These are phyloP conservation scores for Macadamia tetraphylla DNA, from an alignment of 164 flowering plant species.

Conservation along the genomic window DNA sequence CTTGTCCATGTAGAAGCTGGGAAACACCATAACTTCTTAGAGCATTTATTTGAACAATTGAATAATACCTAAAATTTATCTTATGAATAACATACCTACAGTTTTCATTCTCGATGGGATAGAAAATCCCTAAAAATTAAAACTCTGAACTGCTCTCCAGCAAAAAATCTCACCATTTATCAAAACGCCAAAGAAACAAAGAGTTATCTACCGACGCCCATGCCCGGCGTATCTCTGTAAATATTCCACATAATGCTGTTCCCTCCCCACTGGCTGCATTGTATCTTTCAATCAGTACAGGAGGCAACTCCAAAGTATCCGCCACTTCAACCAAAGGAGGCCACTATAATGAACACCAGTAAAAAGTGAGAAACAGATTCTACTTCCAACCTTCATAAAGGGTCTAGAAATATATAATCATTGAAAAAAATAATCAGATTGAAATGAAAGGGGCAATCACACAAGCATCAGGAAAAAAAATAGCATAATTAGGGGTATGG, in stretches of 20 bases:
- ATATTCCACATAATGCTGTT: slow-evolving; percentile 93
- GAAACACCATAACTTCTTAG: too few relatives aligned
- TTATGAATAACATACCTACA: neutral
- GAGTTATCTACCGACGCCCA: slow-evolving; percentile 99
- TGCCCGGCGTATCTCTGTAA: slow-evolving; percentile 95
- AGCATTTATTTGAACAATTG: too few relatives aligned
- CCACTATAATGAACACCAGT: slow-evolving; percentile 55
- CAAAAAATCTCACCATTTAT: slow-evolving; percentile 64
- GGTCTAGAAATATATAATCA: neutral
- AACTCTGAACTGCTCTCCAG: neutral
- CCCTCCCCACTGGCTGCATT: slow-evolving; percentile 98
- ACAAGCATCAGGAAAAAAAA: too few relatives aligned
- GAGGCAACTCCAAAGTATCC: slow-evolving; percentile 85
- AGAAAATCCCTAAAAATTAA: neutral
- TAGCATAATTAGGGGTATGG: neutral
- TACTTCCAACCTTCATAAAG: neutral
- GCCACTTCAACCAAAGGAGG: slow-evolving; percentile 91
- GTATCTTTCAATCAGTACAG: slow-evolving; percentile 82
- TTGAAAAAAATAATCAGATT: too few relatives aligned
- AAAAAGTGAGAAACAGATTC: neutral
- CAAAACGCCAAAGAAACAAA: slow-evolving; percentile 96
- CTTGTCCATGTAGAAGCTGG: too few relatives aligned
- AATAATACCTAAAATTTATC: too few relatives aligned
- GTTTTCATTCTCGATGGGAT: neutral
- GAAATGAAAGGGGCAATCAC: too few relatives aligned